Evolutionary conservation across 768 basidiomycete species (phyloP).

Genomic region (Suillus subaureus): DNA sequence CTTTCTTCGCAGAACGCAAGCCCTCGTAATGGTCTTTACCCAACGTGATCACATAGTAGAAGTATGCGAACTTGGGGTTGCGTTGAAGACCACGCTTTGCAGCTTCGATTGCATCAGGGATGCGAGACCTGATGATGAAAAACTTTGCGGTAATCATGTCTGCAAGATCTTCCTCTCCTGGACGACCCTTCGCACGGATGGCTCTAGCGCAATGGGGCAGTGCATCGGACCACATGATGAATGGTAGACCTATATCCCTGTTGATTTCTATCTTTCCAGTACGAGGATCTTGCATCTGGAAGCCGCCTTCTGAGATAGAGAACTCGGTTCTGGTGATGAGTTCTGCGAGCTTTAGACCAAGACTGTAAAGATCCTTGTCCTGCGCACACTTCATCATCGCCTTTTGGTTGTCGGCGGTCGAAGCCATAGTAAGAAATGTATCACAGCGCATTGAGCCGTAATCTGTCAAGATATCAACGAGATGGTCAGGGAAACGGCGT

Average conservation of each 20-base stretch:
- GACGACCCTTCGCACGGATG: slow-evolving; percentile 46
- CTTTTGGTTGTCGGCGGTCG: slow-evolving; percentile 46
- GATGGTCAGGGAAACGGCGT: slow-evolving; percentile 46
- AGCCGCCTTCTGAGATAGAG: slow-evolving; percentile 59
- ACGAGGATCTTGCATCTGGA: slow-evolving; percentile 44
- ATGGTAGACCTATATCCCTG: slow-evolving; percentile 54
- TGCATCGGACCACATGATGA: slow-evolving; percentile 59
- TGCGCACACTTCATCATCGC: slow-evolving; percentile 54
- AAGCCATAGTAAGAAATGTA: slow-evolving; percentile 42
- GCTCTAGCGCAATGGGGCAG: slow-evolving; percentile 61
- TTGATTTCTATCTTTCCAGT: slow-evolving; percentile 45
- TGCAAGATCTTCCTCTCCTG: slow-evolving; percentile 51
- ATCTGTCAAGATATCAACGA: slow-evolving; percentile 46
- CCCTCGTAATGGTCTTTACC: slow-evolving; percentile 50
- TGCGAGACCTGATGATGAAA: slow-evolving; percentile 49
- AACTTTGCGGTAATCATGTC: slow-evolving; percentile 70
- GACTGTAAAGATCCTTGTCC: slow-evolving; percentile 49
- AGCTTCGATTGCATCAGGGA: slow-evolving; percentile 48
- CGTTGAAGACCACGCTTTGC: slow-evolving; percentile 53
- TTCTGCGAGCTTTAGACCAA: slow-evolving; percentile 51
- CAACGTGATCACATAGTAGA: slow-evolving; percentile 62
- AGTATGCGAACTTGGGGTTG: slow-evolving; percentile 62
- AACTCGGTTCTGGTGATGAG: slow-evolving; percentile 63
- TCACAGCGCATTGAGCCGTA: slow-evolving; percentile 56
- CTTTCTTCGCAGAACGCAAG: slow-evolving; percentile 65